Evolutionary conservation across 371 early-diverging fungal species (phyloP), one percentile per base, ranked within the genome.

Genomic region (Lichtheimia hyalospora): DNA sequence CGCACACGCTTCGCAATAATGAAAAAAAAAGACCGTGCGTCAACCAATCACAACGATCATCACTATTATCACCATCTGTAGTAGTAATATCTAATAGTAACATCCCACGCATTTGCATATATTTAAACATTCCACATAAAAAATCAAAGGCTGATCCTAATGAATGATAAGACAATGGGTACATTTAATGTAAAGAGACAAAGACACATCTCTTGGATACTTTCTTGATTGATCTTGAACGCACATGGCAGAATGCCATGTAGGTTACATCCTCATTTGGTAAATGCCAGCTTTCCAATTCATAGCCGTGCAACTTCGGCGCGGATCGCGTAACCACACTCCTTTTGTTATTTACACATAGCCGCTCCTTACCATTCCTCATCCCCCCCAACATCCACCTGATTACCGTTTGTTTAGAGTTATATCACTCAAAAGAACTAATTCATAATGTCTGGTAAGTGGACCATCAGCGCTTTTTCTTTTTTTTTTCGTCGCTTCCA

Each of bases 391-490:
- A 46, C 46, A 46, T 46, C 13, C 7, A 16, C 51, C 27, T 3
- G 51, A 6, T 51, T 23, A 18, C 21, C 34, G 18, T 14, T 28
- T 28, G 16, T 42, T 23, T 43, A 55, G 40, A 20, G 34, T 40
- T 18, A 25, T 49, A 58, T 58, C 50, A 7, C 28, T 28, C 28
- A 28, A 28, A 7, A 28, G 25, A 28, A 28, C 28, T 28, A 28
- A 28, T 28, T 7, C 28, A 7, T 28, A 28, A 58, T 58, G 58
- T 49, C 58, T 18, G 41, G 58, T 58, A 58, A 46, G 46, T 15
- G 10, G 20, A 8, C 27, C 24, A 20, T 25, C 51, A 18, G 50
- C 3, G 2, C 25, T 2, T 18, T 14, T 23, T 23, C 21, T 40
- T 13, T 34, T 2, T 54, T 5, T 2, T 40, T 5, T 5, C 39